Evolutionary conservation across 306 rosid genomes (phyloP).

Genomic region (Citrullus colocynthis): DNA sequence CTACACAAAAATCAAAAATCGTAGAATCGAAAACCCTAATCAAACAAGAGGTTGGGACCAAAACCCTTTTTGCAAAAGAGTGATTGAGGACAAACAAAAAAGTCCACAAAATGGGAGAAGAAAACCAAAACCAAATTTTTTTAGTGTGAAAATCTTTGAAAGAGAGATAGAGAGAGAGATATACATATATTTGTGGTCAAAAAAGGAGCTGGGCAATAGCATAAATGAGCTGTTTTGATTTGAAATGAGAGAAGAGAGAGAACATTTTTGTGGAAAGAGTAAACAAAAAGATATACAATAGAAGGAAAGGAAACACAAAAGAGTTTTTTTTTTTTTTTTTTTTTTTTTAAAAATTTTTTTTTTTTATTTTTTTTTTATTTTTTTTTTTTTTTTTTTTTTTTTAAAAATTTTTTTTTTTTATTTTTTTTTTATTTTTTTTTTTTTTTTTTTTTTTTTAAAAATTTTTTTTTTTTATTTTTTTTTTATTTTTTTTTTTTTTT

Average conservation of each 20-base stretch:
- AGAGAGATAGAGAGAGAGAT: neutral
- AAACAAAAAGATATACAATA: neutral
- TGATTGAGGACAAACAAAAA: neutral
- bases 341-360: no score
- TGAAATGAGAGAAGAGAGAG: conserved; percentile 3
- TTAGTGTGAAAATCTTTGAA: neutral
- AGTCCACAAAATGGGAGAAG: neutral
- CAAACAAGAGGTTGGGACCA: neutral
- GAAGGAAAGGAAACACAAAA: neutral
- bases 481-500: no score
- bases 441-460: fast-evolving
- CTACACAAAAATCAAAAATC: neutral
- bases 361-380: no score
- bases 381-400: no score
- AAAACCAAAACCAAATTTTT: neutral
- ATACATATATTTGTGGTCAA: neutral
- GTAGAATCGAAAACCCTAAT: neutral
- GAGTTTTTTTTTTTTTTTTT: neutral
- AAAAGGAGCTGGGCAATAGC: neutral
- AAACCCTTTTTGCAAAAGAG: neutral
- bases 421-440: neutral
- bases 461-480: neutral
- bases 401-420: no score
- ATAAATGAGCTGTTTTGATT: conserved; percentile 6
- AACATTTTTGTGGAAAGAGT: conserved; percentile 1